These are phyloP conservation scores for Aspergillus costaricaensis DNA, from an alignment of 2,329 filamentous ascomycete species.

Conservation along the genomic window DNA sequence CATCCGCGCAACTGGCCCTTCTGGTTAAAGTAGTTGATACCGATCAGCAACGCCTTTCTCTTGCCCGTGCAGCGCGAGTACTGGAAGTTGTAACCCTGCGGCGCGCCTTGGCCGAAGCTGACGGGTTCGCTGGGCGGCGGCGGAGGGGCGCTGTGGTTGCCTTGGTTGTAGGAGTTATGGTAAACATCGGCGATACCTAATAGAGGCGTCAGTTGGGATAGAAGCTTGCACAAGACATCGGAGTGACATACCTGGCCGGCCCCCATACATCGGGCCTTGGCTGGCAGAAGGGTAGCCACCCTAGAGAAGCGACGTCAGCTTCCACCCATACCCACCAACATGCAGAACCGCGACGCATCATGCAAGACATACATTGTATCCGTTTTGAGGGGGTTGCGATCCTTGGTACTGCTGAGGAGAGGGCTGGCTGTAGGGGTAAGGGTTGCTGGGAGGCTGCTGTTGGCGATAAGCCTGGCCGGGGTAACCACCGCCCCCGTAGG, in stretches of 20 bases:
- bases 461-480: constrained; percentile 40
- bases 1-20: constrained; percentile 87
- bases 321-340: background rate
- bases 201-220: constrained; percentile 7
- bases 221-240: background rate
- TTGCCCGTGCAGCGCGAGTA: constrained; percentile 89
- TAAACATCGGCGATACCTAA: constrained; percentile 26
- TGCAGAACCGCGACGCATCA: constrained; percentile 3
- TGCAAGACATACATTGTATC: constrained; percentile 40
- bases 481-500: constrained; percentile 39
- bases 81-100: constrained; percentile 77
- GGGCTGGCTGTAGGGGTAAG: constrained; percentile 49
- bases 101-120: constrained; percentile 77
- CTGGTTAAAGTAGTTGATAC: constrained; percentile 96
- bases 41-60: constrained; percentile 85
- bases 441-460: constrained; percentile 44
- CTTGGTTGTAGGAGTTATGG: constrained; percentile 60
- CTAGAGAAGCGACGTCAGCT: constrained; percentile 18
- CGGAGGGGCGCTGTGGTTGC: constrained; percentile 57
- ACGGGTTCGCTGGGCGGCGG: constrained; percentile 69
- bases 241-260: constrained; percentile 38
- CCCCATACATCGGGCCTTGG: constrained; percentile 38
- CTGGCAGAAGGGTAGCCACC: constrained; percentile 1
- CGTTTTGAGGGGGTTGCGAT: constrained; percentile 32
- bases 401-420: constrained; percentile 41